Conservation (phyloP, 192 early-diverging fungal genomes). For the Jimgerdemannia flammicorona region DNA sequence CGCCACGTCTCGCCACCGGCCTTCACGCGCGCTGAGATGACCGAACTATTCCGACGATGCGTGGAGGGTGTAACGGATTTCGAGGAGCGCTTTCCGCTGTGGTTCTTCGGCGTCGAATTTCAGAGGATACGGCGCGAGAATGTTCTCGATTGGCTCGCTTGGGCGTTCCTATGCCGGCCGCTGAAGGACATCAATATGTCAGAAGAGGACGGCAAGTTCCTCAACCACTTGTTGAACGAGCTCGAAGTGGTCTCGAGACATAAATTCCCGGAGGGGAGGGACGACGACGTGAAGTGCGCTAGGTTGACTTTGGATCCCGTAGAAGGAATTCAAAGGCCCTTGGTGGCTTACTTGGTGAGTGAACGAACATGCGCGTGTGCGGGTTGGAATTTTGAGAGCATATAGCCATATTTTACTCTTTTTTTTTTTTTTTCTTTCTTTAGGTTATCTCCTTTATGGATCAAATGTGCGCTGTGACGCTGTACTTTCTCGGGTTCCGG, state of each 20-base stretch:
- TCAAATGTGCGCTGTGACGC: background rate
- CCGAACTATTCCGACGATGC: conserved; percentile 11
- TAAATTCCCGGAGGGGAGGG: conserved; percentile 20
- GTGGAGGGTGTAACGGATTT: conserved; percentile 15
- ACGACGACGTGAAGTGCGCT: conserved; percentile 12
- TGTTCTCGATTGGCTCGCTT: conserved; percentile 27
- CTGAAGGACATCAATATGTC: conserved; percentile 9
- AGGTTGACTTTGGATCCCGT: conserved; percentile 33
- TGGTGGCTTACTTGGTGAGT: conserved; percentile 22
- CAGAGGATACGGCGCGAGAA: conserved; percentile 20
- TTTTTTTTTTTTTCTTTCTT: background rate
- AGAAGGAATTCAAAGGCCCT: conserved; percentile 18
- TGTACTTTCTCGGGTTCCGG: conserved; percentile 5
- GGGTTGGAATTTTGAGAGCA: conserved; percentile 1
- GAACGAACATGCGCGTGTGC: conserved; percentile 2
- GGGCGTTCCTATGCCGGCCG: conserved; percentile 21
- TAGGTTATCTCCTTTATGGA: background rate
- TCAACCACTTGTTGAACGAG: conserved; percentile 10
- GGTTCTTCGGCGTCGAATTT: conserved; percentile 18
- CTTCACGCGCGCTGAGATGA: conserved; percentile 8
- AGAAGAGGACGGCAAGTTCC: background rate
- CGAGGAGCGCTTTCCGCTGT: conserved; percentile 14
- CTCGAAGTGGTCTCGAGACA: conserved; percentile 1
- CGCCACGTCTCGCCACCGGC: background rate
- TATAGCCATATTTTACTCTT: background rate